A percentile compares a stretch with the other conserved stretches of the same genome.
Conservation (phyloP, 179 eudicot genomes). For the Drosera spatulata region DNA sequence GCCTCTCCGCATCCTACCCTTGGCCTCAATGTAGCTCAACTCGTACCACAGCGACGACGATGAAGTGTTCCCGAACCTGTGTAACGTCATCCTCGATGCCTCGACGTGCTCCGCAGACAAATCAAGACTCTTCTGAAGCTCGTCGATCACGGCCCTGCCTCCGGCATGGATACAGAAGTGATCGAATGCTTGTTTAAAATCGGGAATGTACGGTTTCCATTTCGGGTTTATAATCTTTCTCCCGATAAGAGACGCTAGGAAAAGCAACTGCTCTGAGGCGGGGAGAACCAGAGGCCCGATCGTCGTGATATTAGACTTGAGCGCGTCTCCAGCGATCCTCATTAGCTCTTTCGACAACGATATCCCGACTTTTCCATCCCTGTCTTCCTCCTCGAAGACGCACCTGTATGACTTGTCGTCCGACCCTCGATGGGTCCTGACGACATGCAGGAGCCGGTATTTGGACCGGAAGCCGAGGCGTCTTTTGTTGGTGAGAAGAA, state of each 20-base stretch:
- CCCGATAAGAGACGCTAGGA: slow-evolving; percentile 26
- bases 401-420: slow-evolving; percentile 45
- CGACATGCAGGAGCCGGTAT: slow-evolving; percentile 43
- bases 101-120: slow-evolving; percentile 39
- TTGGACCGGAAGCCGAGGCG: slow-evolving; percentile 29
- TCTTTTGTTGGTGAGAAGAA: slow-evolving; percentile 44
- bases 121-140: slow-evolving; percentile 51
- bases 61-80: slow-evolving; percentile 60
- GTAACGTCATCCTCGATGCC: slow-evolving; percentile 62
- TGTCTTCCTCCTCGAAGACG: slow-evolving; percentile 54
- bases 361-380: slow-evolving; percentile 33
- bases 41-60: slow-evolving; percentile 71
- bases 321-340: slow-evolving; percentile 53
- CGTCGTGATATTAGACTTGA: slow-evolving; percentile 46
- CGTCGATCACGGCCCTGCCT: slow-evolving; percentile 61
- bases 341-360: slow-evolving; percentile 48
- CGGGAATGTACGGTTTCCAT: slow-evolving; percentile 53
- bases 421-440: slow-evolving; percentile 46
- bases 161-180: slow-evolving; percentile 71
- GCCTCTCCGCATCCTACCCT: slow-evolving; percentile 51
- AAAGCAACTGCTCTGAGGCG: slow-evolving; percentile 43
- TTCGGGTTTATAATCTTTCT: slow-evolving; percentile 33
- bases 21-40: slow-evolving; percentile 51
- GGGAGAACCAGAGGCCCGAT: slow-evolving; percentile 54
- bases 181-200: slow-evolving; percentile 53